Base-by-base conservation (phyloP, 176 grass and related monocot species). In the Oryza glaberrima region DNA sequence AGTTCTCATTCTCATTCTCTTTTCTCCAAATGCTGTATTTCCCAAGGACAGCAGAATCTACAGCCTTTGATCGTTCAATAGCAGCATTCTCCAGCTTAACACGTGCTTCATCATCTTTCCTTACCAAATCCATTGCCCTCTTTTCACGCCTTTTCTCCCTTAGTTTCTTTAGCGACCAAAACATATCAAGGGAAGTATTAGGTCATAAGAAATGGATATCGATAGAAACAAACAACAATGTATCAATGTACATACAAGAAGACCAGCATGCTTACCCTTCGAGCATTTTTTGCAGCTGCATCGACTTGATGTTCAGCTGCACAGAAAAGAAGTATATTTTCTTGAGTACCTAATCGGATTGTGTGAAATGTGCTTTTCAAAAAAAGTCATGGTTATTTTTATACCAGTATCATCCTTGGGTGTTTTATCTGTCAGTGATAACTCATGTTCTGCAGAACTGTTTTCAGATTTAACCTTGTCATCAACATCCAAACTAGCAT, bases 21-120 rank as follows among this genome's bases (percentile, higher is more conserved):
- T 93, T 90, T 77, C 93, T 90, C 96, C 96, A 99, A 78, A 99
- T 96, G 79, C 90, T 99, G 84, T 99, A 99, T 78, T 99, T 99
- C 48, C 96, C 96, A 64, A 99, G 92, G 20, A 99, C 84, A 67
- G 96, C 88, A 89, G 93, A 99, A 92, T 99, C 91, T 6, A 96
- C 90, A 78, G 76, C 90, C 76, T 99, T 96, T 73, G 93, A 99
- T 73, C 91, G 96, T 69, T 95, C 93, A 84, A 99, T 99, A 73
- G 91, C 93, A 9, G 79, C 91, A 94, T 94, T 96, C 70, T 99
- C 93, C 72, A 99, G 88, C 81, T 90, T 99, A 56, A 94, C 93
- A 78, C 49, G 78, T 19, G 91, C 96, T 85, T 96, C 93, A 76
- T 94, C 96, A 81, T 99, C 93, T 82, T 88, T 94, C 52, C 38